Evolutionary conservation across 140 eudicot genomes (phyloP), one percentile per base, ranked within the genome.

Genomic region (Ambrosia hybrid): DNA sequence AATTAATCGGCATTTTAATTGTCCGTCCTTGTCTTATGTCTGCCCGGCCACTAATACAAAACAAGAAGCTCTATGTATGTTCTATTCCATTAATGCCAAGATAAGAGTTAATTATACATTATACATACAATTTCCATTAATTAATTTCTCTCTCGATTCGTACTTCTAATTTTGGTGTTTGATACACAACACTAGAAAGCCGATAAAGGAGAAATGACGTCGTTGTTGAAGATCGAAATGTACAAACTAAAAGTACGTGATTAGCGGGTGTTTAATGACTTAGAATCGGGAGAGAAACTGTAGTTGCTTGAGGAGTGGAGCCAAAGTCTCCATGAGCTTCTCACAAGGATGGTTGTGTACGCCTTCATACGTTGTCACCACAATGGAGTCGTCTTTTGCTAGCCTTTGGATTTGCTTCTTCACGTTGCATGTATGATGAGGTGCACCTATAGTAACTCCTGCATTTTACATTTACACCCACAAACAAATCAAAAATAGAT

Each of bases 391-490:
- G 73, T 91, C 97, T 63, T 86, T 91, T 21, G 95, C 86, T 5
- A 83, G 92, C 79, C 97, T 76, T 70, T 91, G 97, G 38, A 91
- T 91, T 75, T 91, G 97, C 79, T 91, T 91, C 95, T 91, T 91
- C 81, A 87, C 97, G 62, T 91, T 85, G 95, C 97, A 91, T 72
- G 97, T 87, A 57, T 87, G 97, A 59, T 91, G 91, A 15, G n/a
- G 97, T 91, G 81, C 97, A 91, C 61, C 97, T 82, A 66, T 88
- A 91, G 70, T 91, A 91, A 79, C 97, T 88, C 95, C 97, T 90
- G 68, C 68, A 70, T 63, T 61, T 72, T 34, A 67, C 14, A 74
- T 61, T 57, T 17, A 67, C 14, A 74, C 57, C 71, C 48, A 74
- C 76, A 74, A 48, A 70, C 45, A 64, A 46, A 64, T 36, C 7